Evolutionary conservation across 495 filamentous ascomycete genomes (phyloP), one percentile per base, ranked within the genome.

Genomic region (Talaromyces proteolyticus): DNA sequence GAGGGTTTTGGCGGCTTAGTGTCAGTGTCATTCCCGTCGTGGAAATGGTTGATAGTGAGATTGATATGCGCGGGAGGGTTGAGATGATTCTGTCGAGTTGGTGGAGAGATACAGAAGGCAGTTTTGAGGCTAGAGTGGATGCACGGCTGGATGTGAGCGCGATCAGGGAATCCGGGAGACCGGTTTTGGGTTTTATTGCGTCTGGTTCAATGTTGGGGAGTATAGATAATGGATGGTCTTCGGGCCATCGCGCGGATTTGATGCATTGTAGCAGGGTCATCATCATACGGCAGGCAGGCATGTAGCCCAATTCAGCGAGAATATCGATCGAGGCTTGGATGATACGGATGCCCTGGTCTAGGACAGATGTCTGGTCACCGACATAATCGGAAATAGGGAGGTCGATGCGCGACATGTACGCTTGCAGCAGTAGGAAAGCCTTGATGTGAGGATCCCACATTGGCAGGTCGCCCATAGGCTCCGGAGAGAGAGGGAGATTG

Each of bases 391-490:
- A 86, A 45, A 99, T 96, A 6, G 93, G 93, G 21, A 99, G 80
- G 44, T 87, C 82, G 55, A 96, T 86, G 34, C 92, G 85, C 25
- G 87, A 89, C 81, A 99, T 91, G 62, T 95, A 90, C 2, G 93
- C 91, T 60, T 99, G 94, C 0, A 99, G 75, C 2, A 99, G 75
- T 26, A 99, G 70, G 69, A 95, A 97, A 0, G 94, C 86, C 61
- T 99, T 99, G 57, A 97, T 88, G 63, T 99, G 93, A 12, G 93
- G 93, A 68, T 99, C 93, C 91, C 93, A 96, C 85, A 97, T 88
- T 0, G 90, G 92, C 42, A 94, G 62, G 38, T 76, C 76, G 18
- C 84, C 85, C 60, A 95, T 85, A 7, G 73, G 66, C 17, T 87
- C 79, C 1, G 78, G 50, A 0, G 76, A 72, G 22, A 91, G 62